Base-by-base conservation (phyloP, 225 moss, liverwort and hornwort species). In the Sphagnum tenellum region DNA sequence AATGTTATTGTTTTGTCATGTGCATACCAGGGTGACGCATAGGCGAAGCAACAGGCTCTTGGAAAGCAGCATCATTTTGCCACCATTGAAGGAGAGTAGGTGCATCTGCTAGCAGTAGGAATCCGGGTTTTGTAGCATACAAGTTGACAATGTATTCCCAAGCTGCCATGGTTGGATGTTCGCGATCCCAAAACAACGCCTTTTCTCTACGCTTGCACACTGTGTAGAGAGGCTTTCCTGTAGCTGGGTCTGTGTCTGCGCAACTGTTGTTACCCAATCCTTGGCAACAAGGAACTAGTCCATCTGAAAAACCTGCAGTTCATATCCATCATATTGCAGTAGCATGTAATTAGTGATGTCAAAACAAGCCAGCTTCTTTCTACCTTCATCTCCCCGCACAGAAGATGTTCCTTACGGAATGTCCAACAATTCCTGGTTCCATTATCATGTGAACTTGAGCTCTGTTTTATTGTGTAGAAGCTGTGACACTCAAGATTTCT, bases 151-250 rank as follows among this genome's bases (percentile, higher is more conserved):
- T 48, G n/a, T 77, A 80, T 2, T 80, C 49, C 80, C 75, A 84
- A 0, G 83, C 83, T 75, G 74, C 75, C 77, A 75, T 80, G 50
- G 75, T 45, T 0, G 75, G 81, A 9, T 84, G 81, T 2, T 0
- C n/a, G 0, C 0, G 13, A n/a, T 84, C 81, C 84, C 84, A 84
- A 50, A 81, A 84, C 53, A 84, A 71, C 7, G 69, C 67, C 1
- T 3, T 46, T 0, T 0, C 84, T 12, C 75, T 13, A 5, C 4
- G 9, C 67, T 78, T 78, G 10, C 84, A 84, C 3, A 81, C 75
- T 0, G 69, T 76, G 59, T 64, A 84, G 0, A 81, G 12, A 64
- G 49, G 56, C 4, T 29, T 11, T 1, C 62, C 55, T 1, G 63
- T 55, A 5, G 9, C 4, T 29, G 29, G 29, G 6, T 78, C 81